Conservation (phyloP, 2,329 filamentous ascomycete species). For the Tolypocladium endophyticum region DNA sequence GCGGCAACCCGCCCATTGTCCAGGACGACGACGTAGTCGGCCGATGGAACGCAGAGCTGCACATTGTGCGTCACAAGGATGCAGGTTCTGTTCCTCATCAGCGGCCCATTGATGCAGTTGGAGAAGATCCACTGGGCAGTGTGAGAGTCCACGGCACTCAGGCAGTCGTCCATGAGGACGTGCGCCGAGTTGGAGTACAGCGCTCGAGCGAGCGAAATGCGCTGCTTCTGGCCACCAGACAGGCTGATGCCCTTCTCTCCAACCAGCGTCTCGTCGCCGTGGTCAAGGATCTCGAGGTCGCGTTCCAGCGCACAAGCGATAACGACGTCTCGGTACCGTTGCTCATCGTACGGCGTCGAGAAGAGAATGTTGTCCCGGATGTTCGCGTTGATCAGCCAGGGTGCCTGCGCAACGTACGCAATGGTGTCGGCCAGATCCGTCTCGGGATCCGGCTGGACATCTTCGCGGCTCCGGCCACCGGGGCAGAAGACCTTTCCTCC, state of each 20-base stretch:
- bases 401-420: constrained; percentile 92
- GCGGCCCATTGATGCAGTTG: constrained; percentile 76
- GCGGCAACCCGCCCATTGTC: constrained; percentile 73
- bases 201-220: constrained; percentile 90
- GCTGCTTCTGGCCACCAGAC: constrained; percentile 94
- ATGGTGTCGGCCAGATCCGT: constrained; percentile 85
- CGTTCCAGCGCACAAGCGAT: constrained; percentile 83
- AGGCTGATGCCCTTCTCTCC: constrained; percentile 96
- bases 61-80: constrained; percentile 95
- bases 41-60: constrained; percentile 70
- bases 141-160: constrained; percentile 94
- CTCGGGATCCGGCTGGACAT: constrained; percentile 68
- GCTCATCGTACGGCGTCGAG: constrained; percentile 66
- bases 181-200: constrained; percentile 94
- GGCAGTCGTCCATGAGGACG: constrained; percentile 83
- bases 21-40: constrained; percentile 72
- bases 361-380: constrained; percentile 97
- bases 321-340: constrained; percentile 79
- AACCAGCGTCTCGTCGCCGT: constrained; percentile 85
- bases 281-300: constrained; percentile 84
- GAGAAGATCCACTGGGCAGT: constrained; percentile 98
- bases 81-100: constrained; percentile 85
- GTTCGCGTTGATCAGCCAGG: constrained; percentile 92
- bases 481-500: constrained; percentile 76
- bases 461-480: constrained; percentile 74